Conservation (phyloP, 1,284 basidiomycete species). For the Apiotrichum akiyoshidainum region DNA sequence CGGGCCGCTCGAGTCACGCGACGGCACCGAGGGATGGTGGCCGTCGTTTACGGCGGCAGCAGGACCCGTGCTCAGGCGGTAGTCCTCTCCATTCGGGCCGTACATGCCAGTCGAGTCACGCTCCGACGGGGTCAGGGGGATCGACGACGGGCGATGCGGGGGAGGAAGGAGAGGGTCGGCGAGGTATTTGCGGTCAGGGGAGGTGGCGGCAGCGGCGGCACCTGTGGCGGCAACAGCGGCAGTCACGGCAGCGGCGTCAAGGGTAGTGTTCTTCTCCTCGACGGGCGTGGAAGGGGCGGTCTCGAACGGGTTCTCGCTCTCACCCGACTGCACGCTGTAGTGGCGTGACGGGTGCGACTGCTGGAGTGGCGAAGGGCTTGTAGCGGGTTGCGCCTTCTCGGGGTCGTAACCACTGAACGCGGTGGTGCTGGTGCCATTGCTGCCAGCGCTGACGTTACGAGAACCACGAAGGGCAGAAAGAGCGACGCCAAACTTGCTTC, state of each 20-base stretch:
- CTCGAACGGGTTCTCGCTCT: slow-evolving; percentile 17
- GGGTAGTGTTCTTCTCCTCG: slow-evolving; percentile 5
- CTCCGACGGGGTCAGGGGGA: background rate
- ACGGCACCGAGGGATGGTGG: background rate
- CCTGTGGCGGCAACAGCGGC: slow-evolving; percentile 1
- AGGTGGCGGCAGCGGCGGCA: background rate
- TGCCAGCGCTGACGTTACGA: background rate
- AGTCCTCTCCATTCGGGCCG: background rate
- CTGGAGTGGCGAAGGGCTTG: background rate
- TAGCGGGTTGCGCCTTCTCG: background rate
- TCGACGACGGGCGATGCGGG: background rate
- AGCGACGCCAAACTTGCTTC: background rate
- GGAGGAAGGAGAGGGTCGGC: background rate
- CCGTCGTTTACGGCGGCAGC: background rate
- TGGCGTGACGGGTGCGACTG: background rate
- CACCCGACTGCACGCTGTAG: background rate
- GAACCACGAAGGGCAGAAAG: background rate
- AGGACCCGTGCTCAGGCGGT: background rate
- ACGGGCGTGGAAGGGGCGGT: slow-evolving; percentile 18
- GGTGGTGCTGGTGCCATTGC: background rate
- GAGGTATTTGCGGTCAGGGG: background rate
- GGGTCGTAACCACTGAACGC: background rate
- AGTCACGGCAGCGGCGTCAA: background rate
- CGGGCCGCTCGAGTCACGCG: background rate
- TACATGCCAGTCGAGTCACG: background rate